phyloP scores from a whole-genome alignment of 805 yeast species.

The Jamesozyma jinghongensis region DNA sequence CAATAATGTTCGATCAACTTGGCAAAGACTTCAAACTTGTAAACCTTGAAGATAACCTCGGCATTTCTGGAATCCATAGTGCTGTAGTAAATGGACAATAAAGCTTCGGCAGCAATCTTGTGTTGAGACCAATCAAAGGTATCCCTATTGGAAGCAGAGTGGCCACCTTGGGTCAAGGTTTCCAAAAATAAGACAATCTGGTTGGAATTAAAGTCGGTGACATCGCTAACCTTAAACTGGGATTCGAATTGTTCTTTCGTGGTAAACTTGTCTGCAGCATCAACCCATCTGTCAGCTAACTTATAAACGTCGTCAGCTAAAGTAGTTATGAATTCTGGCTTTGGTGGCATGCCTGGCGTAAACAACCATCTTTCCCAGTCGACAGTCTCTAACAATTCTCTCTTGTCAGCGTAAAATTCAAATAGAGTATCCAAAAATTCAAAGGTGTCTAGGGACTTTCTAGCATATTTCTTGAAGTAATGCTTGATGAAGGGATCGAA shows the following conservation, averaged over 20 bases:
- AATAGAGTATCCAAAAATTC: constrained; percentile 70
- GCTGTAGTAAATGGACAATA: constrained; percentile 32
- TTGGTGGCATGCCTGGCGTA: constrained; percentile 82
- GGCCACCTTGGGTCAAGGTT: constrained; percentile 42
- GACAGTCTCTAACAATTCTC: constrained; percentile 48
- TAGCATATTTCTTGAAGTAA: constrained; percentile 63
- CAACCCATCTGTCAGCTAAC: constrained; percentile 60
- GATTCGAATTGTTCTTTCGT: constrained; percentile 16
- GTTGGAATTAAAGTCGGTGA: constrained; percentile 53
- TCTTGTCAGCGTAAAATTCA: constrained; percentile 47
- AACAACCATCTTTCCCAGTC: constrained; percentile 85
- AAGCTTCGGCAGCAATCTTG: constrained; percentile 28
- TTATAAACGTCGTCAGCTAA: constrained; percentile 63
- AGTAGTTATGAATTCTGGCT: constrained; percentile 69
- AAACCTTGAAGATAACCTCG: constrained; percentile 76
- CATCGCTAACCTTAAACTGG: constrained; percentile 41
- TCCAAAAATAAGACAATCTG: constrained; percentile 78
- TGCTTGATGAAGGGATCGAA: constrained; percentile 76
- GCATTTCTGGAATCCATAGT: constrained; percentile 56
- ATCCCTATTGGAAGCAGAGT: not conserved
- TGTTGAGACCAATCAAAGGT: constrained; percentile 31
- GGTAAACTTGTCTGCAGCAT: constrained; percentile 23
- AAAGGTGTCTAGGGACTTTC: constrained; percentile 68
- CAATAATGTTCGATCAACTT: constrained; percentile 38
- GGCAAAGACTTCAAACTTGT: constrained; percentile 52